Percentiles rank a stretch among this genome's conserved stretches.
Evolutionary conservation across 768 basidiomycete species (phyloP).

Genomic region (Suillus brevipes): DNA sequence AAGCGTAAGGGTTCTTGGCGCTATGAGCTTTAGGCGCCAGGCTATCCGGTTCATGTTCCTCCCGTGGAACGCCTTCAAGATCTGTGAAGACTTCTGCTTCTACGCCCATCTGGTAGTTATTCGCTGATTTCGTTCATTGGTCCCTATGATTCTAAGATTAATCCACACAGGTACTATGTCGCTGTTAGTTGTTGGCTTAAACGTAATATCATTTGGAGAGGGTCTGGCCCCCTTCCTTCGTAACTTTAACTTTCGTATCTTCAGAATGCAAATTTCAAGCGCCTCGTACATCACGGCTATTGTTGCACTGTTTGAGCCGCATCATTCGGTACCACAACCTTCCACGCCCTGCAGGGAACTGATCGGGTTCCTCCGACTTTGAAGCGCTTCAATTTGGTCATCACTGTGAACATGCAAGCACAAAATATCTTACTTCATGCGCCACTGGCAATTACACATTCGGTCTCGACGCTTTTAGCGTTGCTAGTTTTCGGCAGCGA

Average conservation of each 20-base stretch:
- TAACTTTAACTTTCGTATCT: no score
- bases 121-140: background rate
- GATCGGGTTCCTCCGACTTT: background rate
- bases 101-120: background rate
- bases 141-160: background rate
- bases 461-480: conserved; percentile 24
- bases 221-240: no score
- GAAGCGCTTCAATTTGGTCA: background rate
- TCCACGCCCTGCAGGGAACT: background rate
- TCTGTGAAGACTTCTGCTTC: background rate
- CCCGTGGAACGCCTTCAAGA: background rate
- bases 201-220: background rate
- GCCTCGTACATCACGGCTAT: background rate
- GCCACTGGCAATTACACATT: conserved; percentile 17
- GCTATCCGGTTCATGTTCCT: background rate
- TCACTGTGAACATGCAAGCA: background rate
- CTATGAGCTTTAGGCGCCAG: background rate
- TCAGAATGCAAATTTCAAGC: background rate
- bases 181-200: background rate
- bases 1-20: background rate
- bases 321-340: background rate
- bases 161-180: background rate
- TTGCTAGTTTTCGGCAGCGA: conserved; percentile 35
- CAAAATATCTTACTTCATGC: background rate
- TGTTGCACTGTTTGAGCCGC: background rate